phyloP scores from a whole-genome alignment of 306 rosid genomes.

The Citrullus amarus region DNA sequence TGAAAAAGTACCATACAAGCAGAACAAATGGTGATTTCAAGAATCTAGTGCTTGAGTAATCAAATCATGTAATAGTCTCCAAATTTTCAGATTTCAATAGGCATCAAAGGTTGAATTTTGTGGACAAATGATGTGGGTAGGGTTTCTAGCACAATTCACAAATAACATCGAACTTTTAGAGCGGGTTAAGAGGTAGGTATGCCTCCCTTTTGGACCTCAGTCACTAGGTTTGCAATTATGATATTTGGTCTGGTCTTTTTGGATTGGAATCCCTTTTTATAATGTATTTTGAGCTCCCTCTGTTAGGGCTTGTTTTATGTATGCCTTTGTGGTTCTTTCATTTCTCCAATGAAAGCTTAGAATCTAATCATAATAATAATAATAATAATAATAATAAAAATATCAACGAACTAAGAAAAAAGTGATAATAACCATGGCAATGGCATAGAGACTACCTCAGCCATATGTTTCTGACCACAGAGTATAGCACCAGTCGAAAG shows the following conservation, averaged over 20 bases:
- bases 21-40: neutral
- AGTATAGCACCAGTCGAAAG: constrained; percentile 58
- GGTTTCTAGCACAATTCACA: neutral
- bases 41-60: neutral
- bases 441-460: constrained; percentile 44
- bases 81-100: neutral
- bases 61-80: neutral
- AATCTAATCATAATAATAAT: no score
- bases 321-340: neutral
- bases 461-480: constrained; percentile 88
- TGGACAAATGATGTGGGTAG: neutral
- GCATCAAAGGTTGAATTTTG: neutral
- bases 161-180: neutral
- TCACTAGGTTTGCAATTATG: neutral
- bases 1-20: neutral
- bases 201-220: no score
- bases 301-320: neutral
- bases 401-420: neutral
- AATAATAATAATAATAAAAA: neutral
- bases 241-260: neutral
- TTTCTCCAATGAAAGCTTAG: no score
- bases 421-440: neutral
- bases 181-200: neutral
- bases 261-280: neutral
- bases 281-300: neutral